Evolutionary conservation across 2,329 filamentous ascomycete species (phyloP), one percentile per base, ranked within the genome.

Genomic region (Alternaria panax): DNA sequence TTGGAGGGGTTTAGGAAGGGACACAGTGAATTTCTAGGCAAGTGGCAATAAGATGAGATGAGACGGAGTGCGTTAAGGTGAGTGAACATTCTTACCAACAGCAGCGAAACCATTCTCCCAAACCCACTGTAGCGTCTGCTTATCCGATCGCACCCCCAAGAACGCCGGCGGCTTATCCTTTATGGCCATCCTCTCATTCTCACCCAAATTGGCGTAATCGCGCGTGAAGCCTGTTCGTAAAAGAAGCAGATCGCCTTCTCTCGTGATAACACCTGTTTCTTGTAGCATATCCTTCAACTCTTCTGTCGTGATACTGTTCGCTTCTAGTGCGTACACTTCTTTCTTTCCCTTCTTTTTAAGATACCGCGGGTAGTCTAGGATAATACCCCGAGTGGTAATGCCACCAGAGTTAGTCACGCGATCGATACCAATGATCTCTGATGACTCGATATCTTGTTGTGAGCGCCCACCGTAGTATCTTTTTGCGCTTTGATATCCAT

Each of bases 81-180:
- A 40, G 18, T 40, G 18, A 20, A 18, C 36, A 28, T 36, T 28
- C 56, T 43, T 59, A 59, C 56, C 56, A 50, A 83, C 80, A 12
- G 82, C 82, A 0, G 78, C 76, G 60, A 84, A 83, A 4, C 78
- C 71, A 14, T 64, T 70, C 42, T 81, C 79, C 82, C 83, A 84
- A 25, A 84, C 73, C 81, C 80, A 85, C 22, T 70, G 65, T 34
- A 81, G 53, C 14, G 74, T 75, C 5, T 74, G 77, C 28, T 65
- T 67, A 4, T 70, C 74, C 7, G 73, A 66, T 62, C 81, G 77
- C 1, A 84, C 68, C 2, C 82, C 82, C 27, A 81, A 63, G 55
- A 78, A 79, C 14, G 69, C 57, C 11, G 77, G 73, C 41, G 71
- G 24, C 38, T 69, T 63, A n/a, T 64, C 28, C n/a, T 74, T 62